Conservation (phyloP, 2,329 filamentous ascomycete genomes). For the Blumeriella jaapii region DNA sequence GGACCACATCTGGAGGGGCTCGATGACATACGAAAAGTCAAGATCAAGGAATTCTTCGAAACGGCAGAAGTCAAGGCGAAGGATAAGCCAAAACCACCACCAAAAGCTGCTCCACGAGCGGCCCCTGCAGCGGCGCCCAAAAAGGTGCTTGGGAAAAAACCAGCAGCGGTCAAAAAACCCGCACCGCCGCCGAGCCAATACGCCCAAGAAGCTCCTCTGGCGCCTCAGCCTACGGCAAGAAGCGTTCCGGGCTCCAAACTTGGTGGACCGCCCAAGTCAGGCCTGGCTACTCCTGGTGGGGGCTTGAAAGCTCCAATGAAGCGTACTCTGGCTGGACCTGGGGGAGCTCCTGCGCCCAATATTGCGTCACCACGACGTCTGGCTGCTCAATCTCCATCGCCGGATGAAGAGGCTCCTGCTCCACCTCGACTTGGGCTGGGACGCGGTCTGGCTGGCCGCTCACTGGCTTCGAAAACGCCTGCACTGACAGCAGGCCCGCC, state of each 20-base stretch:
- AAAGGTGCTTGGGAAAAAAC: conserved; percentile 31
- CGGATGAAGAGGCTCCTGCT: conserved; percentile 30
- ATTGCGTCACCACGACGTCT: conserved; percentile 37
- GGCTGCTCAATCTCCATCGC: conserved; percentile 34
- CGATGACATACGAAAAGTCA: conserved; percentile 90
- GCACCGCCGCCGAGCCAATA: conserved; percentile 33
- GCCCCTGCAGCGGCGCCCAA: conserved; percentile 32
- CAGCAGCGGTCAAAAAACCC: conserved; percentile 37
- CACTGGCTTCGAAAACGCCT: conserved; percentile 62
- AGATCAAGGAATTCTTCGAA: conserved; percentile 87
- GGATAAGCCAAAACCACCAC: conserved; percentile 76
- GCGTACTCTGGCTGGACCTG: conserved; percentile 38
- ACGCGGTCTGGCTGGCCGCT: conserved; percentile 71
- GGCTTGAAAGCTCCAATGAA: conserved; percentile 51
- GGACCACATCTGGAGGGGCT: conserved; percentile 81
- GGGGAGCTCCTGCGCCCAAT: conserved; percentile 27
- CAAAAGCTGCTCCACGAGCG: conserved; percentile 46
- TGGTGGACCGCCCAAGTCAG: conserved; percentile 41
- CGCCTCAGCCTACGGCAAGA: conserved; percentile 47
- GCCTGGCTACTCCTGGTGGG: conserved; percentile 30
- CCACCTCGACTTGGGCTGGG: conserved; percentile 28
- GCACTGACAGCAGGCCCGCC: conserved; percentile 38
- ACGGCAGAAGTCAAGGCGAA: conserved; percentile 76
- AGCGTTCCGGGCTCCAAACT: conserved; percentile 38
- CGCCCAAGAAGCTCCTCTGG: conserved; percentile 40